These are phyloP conservation scores for Leishmania gerbilli DNA, from an alignment of 208 protist genomes.

Conservation along the genomic window DNA sequence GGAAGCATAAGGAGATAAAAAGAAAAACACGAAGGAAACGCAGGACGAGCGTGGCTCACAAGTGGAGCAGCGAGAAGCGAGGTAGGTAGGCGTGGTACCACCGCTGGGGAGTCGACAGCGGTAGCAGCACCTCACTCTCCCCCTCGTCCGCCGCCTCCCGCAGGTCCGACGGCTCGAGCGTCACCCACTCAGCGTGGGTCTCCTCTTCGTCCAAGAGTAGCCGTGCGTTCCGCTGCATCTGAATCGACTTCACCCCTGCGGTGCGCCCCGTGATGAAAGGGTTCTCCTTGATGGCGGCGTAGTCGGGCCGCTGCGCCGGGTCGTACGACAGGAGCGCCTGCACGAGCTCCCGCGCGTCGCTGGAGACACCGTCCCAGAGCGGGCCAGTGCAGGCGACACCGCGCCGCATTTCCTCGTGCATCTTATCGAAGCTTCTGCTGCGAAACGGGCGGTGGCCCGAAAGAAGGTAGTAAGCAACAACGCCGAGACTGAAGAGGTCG, in stretches of 20 bases:
- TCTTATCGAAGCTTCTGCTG: conserved; percentile 32
- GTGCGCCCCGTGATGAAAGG: conserved; percentile 42
- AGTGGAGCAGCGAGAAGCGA: conserved; percentile 5
- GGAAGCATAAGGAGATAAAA: neutral
- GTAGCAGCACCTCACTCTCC: conserved; percentile 19
- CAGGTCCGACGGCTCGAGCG: conserved; percentile 36
- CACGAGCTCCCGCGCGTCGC: conserved; percentile 46
- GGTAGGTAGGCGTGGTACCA: conserved; percentile 34
- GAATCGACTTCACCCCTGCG: conserved; percentile 35
- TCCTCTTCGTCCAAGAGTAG: conserved; percentile 30
- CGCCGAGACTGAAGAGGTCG: conserved; percentile 81
- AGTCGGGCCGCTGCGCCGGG: conserved; percentile 36
- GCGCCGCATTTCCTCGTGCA: conserved; percentile 39
- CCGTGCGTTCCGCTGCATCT: conserved; percentile 25
- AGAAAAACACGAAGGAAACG: neutral
- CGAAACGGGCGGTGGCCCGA: conserved; percentile 42
- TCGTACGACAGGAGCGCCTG: conserved; percentile 45
- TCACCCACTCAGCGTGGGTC: conserved; percentile 61
- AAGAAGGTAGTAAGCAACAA: conserved; percentile 69
- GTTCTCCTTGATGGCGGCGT: conserved; percentile 36
- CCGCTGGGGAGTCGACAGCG: conserved; percentile 18
- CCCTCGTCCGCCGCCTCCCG: conserved; percentile 5
- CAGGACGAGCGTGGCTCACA: neutral
- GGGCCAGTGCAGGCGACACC: conserved; percentile 49
- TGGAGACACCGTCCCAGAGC: conserved; percentile 50